Conservation (phyloP, 495 filamentous ascomycete genomes). For the Aspergillus heteromorphus region DNA sequence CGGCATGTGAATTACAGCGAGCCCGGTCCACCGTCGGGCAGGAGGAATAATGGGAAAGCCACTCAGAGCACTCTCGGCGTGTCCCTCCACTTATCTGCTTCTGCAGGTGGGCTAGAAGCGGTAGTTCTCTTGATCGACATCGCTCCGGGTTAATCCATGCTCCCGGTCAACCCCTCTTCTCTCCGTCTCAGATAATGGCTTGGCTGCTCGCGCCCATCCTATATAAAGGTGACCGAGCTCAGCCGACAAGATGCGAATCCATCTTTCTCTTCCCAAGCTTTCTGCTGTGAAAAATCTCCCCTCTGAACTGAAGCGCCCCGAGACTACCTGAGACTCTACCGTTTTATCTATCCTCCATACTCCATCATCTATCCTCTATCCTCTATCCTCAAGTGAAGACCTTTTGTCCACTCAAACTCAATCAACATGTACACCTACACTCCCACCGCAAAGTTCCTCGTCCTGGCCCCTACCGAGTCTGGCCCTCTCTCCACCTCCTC, state of each 20-base stretch:
- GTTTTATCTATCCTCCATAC: conserved; percentile 7
- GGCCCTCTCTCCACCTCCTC: conserved; percentile 23
- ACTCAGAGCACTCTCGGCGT: conserved; percentile 19
- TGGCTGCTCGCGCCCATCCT: conserved; percentile 8
- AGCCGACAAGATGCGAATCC: conserved; percentile 10
- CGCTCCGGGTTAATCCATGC: neutral
- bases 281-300: conserved; percentile 1
- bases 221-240: conserved; percentile 16
- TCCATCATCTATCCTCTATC: conserved; percentile 3
- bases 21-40: conserved; percentile 16
- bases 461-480: conserved; percentile 35
- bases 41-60: conserved; percentile 17
- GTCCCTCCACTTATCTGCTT: conserved; percentile 12
- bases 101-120: conserved; percentile 16
- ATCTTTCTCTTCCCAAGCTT: neutral
- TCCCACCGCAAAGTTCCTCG: conserved; percentile 33
- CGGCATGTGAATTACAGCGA: conserved; percentile 22
- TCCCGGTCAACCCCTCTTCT: conserved; percentile 20
- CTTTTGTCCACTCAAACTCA: neutral
- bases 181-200: conserved; percentile 14
- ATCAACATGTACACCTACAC: conserved; percentile 36
- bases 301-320: neutral
- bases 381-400: conserved; percentile 7
- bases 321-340: conserved; percentile 4
- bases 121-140: conserved; percentile 30